Evolutionary conservation across 331 rosid genomes (phyloP).

Genomic region (Quercus phellos): DNA sequence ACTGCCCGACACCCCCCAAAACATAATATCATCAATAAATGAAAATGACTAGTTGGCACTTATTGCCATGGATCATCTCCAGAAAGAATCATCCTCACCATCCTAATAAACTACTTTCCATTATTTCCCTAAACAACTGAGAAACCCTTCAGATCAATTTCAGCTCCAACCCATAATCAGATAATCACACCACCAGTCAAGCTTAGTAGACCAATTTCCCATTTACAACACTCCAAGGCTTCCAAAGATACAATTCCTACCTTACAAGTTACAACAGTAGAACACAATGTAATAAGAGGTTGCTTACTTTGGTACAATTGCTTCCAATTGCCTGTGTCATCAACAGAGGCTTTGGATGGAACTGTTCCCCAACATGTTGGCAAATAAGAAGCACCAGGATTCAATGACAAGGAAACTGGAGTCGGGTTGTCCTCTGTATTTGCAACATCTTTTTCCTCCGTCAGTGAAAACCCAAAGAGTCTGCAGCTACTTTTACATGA

Average conservation of each 20-base stretch:
- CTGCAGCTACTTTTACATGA: slow-evolving; percentile 76
- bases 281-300: slow-evolving; percentile 20
- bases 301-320: slow-evolving; percentile 56
- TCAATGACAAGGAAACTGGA: slow-evolving; percentile 35
- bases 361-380: slow-evolving; percentile 47
- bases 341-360: slow-evolving; percentile 44
- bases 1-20: neutral
- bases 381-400: slow-evolving; percentile 46
- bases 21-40: neutral
- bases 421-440: slow-evolving; percentile 39
- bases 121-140: slow-evolving; percentile 22
- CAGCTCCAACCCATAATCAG: slow-evolving; percentile 22
- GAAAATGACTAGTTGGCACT: neutral
- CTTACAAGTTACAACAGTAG: neutral
- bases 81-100: slow-evolving; percentile 1
- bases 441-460: slow-evolving; percentile 46
- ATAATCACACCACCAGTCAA: neutral
- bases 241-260: slow-evolving; percentile 6
- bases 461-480: slow-evolving; percentile 87
- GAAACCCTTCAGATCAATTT: slow-evolving; percentile 20
- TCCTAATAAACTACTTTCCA: slow-evolving; percentile 27
- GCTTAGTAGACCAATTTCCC: neutral
- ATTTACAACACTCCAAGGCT: neutral
- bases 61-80: slow-evolving; percentile 11
- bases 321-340: slow-evolving; percentile 50